Conservation (phyloP, 257 asterid genomes). For the Avicennia marina region DNA sequence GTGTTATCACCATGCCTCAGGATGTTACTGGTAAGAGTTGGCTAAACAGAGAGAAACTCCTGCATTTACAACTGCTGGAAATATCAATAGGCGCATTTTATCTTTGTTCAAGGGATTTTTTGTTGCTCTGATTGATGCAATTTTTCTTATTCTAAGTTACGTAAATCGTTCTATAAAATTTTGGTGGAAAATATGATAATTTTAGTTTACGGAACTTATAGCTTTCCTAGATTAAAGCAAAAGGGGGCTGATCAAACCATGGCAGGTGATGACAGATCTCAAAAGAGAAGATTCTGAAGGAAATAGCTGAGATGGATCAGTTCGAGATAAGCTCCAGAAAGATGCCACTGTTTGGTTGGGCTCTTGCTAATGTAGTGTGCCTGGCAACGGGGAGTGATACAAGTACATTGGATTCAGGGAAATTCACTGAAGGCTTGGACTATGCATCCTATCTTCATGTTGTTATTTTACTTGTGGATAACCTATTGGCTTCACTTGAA, state of each 20-base stretch:
- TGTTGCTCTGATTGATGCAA: conserved; percentile 13
- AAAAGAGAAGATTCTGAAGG: conserved; percentile 67
- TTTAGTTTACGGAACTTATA: conserved; percentile 12
- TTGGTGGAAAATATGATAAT: conserved; percentile 9
- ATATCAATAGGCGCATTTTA: conserved; percentile 9
- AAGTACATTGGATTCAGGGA: conserved; percentile 43
- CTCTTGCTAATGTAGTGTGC: conserved; percentile 69
- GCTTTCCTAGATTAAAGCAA: conserved; percentile 27
- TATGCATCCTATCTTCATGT: conserved; percentile 56
- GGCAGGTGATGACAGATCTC: conserved; percentile 96
- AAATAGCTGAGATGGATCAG: conserved; percentile 56
- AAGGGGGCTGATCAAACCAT: conserved; percentile 73
- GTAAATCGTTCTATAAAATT: conserved; percentile 6
- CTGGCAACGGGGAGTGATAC: conserved; percentile 60
- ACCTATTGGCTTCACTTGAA: conserved; percentile 52
- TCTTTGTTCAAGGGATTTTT: conserved; percentile 1
- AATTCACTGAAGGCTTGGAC: conserved; percentile 56
- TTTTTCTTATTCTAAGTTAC: too few species aligned
- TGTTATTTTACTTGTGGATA: conserved; percentile 56
- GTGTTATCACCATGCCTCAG: conserved; percentile 78
- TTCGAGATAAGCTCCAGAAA: conserved; percentile 28
- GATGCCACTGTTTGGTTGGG: conserved; percentile 83
- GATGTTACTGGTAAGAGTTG: conserved; percentile 70
- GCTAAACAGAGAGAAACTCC: conserved; percentile 14
- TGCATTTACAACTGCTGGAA: conserved; percentile 9